Conservation (phyloP, 1,284 basidiomycete species). For the Tetrapyrgos nigripes region DNA sequence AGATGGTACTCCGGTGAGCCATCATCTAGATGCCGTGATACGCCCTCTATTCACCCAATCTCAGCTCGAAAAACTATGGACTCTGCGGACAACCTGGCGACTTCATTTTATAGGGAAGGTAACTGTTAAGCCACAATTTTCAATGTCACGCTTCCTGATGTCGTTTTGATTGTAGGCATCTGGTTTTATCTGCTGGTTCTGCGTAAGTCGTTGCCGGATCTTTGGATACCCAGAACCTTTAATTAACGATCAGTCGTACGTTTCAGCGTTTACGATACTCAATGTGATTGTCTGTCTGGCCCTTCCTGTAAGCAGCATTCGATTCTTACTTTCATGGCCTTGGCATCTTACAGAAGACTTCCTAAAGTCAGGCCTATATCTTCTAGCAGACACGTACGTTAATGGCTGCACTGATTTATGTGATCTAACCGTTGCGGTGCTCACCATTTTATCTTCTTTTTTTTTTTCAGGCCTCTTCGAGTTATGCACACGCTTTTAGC, state of each 20-base stretch:
- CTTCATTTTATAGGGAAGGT: too few species aligned
- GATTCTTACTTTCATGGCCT: conserved; percentile 3
- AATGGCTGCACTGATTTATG: conserved; percentile 4
- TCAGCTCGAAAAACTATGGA: too few species aligned
- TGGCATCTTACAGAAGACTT: too few species aligned
- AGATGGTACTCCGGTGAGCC: conserved; percentile 14
- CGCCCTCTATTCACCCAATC: too few species aligned
- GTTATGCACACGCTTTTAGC: conserved; percentile 25
- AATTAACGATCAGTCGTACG: background rate
- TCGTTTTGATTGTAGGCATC: background rate
- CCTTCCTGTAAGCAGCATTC: background rate
- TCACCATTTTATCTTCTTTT: too few species aligned
- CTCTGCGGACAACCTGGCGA: too few species aligned
- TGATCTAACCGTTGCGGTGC: conserved; percentile 1
- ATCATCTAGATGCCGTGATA: background rate
- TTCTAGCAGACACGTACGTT: conserved; percentile 8
- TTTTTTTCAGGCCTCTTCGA: conserved; percentile 19
- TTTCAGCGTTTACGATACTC: background rate
- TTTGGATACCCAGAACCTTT: too few species aligned
- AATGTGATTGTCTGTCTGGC: background rate
- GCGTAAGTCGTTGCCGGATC: conserved; percentile 10
- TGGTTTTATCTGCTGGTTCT: conserved; percentile 12
- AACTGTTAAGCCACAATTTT: too few species aligned
- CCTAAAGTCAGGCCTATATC: background rate
- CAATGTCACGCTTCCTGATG: too few species aligned